These are phyloP conservation scores for Gloeopeniophorella convolvens DNA, from an alignment of 768 basidiomycete genomes.

Conservation along the genomic window DNA sequence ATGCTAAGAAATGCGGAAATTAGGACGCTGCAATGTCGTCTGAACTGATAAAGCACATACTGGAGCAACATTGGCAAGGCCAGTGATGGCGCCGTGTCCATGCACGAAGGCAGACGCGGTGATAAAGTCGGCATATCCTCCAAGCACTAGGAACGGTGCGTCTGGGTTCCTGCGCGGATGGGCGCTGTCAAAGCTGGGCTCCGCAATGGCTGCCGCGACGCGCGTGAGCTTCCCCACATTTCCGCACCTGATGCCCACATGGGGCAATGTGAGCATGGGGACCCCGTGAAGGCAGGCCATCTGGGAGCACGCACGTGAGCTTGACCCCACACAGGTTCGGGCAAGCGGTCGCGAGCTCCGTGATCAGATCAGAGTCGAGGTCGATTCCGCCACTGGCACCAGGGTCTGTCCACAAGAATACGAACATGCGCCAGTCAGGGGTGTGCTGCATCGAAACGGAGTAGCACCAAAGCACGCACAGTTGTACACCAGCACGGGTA, in stretches of 20 bases:
- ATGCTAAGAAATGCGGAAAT: conserved; percentile 34
- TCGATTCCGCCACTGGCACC: conserved; percentile 87
- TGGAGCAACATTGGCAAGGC: conserved; percentile 79
- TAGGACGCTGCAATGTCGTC: not conserved
- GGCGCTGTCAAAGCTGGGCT: conserved; percentile 43
- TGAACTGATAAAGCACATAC: conserved; percentile 32
- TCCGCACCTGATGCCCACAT: conserved; percentile 53
- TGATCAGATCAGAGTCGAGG: conserved; percentile 82
- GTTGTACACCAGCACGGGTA: conserved; percentile 87
- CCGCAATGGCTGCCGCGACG: conserved; percentile 63
- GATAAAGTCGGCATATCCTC: conserved; percentile 82
- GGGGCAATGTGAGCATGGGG: conserved; percentile 8
- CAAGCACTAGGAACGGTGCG: conserved; percentile 76
- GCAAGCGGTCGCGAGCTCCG: conserved; percentile 67
- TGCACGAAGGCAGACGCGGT: conserved; percentile 64
- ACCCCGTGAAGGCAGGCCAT: not conserved
- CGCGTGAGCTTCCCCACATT: conserved; percentile 89
- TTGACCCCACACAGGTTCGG: conserved; percentile 84
- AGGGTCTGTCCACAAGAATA: conserved; percentile 48
- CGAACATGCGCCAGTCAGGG: conserved; percentile 3
- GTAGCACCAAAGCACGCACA: conserved; percentile 42
- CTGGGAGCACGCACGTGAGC: conserved; percentile 61
- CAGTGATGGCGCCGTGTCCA: conserved; percentile 86
- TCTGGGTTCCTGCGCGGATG: conserved; percentile 63
- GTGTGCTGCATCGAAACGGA: not conserved